A percentile compares a stretch with the other conserved stretches of the same genome.
Conservation (phyloP, 192 early-diverging fungal genomes). For the Entrophospora sp. region DNA sequence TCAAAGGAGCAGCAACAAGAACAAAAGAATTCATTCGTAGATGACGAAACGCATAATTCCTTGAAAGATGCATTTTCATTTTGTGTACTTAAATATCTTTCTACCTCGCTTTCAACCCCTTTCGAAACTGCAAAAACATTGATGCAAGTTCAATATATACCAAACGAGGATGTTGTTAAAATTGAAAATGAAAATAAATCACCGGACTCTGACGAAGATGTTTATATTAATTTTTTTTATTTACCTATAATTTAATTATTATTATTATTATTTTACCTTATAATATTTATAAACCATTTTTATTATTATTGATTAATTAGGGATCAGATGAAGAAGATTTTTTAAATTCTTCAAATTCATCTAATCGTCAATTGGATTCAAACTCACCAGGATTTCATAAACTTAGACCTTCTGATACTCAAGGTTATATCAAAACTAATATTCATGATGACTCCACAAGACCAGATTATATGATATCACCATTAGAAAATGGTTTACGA, state of each 20-base stretch:
- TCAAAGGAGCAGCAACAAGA: background rate
- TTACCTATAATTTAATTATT: background rate
- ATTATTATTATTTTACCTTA: background rate
- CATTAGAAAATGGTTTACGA: slow-evolving; percentile 51
- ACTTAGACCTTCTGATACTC: slow-evolving; percentile 38
- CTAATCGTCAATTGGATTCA: slow-evolving; percentile 31
- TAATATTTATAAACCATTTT: background rate
- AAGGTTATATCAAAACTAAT: slow-evolving; percentile 49
- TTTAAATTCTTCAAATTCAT: slow-evolving; percentile 22
- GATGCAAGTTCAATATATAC: slow-evolving; percentile 68
- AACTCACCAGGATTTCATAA: slow-evolving; percentile 37
- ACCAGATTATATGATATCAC: slow-evolving; percentile 53
- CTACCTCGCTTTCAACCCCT: slow-evolving; percentile 48
- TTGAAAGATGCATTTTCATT: slow-evolving; percentile 54
- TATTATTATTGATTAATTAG: background rate
- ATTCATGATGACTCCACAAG: slow-evolving; percentile 44
- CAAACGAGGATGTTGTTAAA: slow-evolving; percentile 42
- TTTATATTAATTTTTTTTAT: background rate
- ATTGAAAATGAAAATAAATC: slow-evolving; percentile 23
- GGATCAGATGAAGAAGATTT: slow-evolving; percentile 25
- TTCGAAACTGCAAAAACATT: slow-evolving; percentile 61
- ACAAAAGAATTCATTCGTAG: background rate
- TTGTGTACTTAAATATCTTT: slow-evolving; percentile 53
- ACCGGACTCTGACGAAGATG: slow-evolving; percentile 28
- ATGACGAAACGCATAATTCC: slow-evolving; percentile 35